These are phyloP conservation scores for Coemansia sp. DNA, from an alignment of 192 early-diverging fungal genomes.

Conservation along the genomic window DNA sequence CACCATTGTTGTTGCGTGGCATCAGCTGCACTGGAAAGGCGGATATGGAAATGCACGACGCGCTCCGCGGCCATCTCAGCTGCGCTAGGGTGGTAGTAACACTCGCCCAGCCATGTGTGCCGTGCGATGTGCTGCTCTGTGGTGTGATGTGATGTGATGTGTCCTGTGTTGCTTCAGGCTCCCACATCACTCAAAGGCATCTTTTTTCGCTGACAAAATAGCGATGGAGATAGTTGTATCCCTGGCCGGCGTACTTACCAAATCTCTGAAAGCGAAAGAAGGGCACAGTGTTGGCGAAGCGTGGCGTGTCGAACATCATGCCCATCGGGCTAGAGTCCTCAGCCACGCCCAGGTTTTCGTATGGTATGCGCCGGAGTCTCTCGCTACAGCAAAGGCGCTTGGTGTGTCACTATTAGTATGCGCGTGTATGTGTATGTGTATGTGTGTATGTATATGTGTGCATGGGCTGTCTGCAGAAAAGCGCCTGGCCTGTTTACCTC, in stretches of 20 bases:
- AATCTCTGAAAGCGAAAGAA: slow-evolving; percentile 54
- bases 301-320: slow-evolving; percentile 50
- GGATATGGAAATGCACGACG: slow-evolving; percentile 4
- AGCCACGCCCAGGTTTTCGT: slow-evolving; percentile 43
- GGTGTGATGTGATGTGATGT: not conserved
- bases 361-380: slow-evolving; percentile 48
- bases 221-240: not conserved
- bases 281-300: slow-evolving; percentile 53
- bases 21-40: slow-evolving; percentile 7
- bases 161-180: too few relatives aligned
- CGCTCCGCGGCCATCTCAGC: not conserved
- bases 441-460: not conserved
- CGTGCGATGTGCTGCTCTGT: too few relatives aligned
- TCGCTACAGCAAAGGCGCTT: slow-evolving; percentile 28
- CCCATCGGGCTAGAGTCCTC: slow-evolving; percentile 49
- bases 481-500: not conserved
- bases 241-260: slow-evolving; percentile 32
- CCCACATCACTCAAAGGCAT: not conserved
- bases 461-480: slow-evolving; percentile 7
- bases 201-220: not conserved
- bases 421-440: not conserved
- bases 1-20: slow-evolving; percentile 3
- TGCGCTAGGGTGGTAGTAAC: not conserved
- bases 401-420: slow-evolving; percentile 12
- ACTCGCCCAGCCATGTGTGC: not conserved